phyloP scores from a whole-genome alignment of 2,329 filamentous ascomycete genomes.

The Calonectria pteridis region DNA sequence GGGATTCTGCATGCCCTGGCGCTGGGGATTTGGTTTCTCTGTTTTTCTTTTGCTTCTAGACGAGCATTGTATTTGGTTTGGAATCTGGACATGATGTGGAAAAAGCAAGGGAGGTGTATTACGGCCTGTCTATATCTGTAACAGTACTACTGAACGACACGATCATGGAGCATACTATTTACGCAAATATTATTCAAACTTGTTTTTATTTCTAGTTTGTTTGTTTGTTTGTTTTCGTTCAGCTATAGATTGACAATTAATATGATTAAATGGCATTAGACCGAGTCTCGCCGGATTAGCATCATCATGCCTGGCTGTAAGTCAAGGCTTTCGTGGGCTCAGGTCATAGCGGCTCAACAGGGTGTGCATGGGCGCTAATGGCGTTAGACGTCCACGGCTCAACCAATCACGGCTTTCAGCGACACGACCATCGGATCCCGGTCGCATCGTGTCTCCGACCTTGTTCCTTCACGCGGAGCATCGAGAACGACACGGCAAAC shows the following conservation, averaged over 20 bases:
- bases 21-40: slow-evolving; percentile 32
- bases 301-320: background rate
- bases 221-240: background rate
- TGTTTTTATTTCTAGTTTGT: background rate
- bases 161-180: slow-evolving; percentile 11
- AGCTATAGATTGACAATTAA: background rate
- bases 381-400: slow-evolving; percentile 21
- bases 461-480: slow-evolving; percentile 32
- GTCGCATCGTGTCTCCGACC: slow-evolving; percentile 40
- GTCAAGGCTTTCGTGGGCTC: background rate
- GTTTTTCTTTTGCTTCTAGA: slow-evolving; percentile 23
- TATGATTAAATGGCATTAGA: background rate
- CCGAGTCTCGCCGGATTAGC: background rate
- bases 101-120: slow-evolving; percentile 19
- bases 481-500: slow-evolving; percentile 30
- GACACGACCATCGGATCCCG: slow-evolving; percentile 39
- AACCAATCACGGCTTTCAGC: slow-evolving; percentile 39
- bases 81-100: slow-evolving; percentile 22
- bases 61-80: slow-evolving; percentile 25
- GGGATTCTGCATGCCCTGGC: slow-evolving; percentile 43
- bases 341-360: background rate
- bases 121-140: slow-evolving; percentile 24
- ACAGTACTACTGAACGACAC: slow-evolving; percentile 13
- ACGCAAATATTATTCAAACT: slow-evolving; percentile 2
- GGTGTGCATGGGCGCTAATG: slow-evolving; percentile 9